Conservation (phyloP, 495 filamentous ascomycete genomes). For the Xylaria sp. region DNA sequence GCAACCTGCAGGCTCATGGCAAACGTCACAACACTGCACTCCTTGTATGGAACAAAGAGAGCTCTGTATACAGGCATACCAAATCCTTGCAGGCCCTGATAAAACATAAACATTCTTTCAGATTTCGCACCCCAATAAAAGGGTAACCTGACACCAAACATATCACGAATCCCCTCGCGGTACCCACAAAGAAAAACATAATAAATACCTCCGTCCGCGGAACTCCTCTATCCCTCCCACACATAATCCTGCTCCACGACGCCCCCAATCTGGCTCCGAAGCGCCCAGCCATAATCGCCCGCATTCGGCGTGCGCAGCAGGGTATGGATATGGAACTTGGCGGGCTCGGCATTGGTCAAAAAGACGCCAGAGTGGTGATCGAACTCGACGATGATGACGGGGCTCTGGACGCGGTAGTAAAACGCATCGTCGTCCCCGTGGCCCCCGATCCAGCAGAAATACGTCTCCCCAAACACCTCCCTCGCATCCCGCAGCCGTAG, state of each 20-base stretch:
- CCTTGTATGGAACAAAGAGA: too few relatives aligned
- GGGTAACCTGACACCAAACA: background rate
- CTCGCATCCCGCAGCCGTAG: constrained; percentile 60
- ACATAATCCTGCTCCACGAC: constrained; percentile 48
- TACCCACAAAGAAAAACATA: background rate
- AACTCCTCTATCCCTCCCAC: constrained; percentile 42
- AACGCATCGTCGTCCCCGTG: constrained; percentile 70
- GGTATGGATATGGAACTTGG: constrained; percentile 81
- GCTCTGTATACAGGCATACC: too few relatives aligned
- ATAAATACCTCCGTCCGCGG: background rate
- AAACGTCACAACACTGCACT: too few relatives aligned
- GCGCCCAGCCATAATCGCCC: constrained; percentile 72
- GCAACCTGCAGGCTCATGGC: too few relatives aligned
- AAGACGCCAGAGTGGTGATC: constrained; percentile 84
- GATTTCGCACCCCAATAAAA: background rate
- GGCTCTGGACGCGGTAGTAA: constrained; percentile 78
- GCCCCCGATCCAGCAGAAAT: constrained; percentile 78
- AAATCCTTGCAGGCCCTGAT: background rate
- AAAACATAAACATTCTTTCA: background rate
- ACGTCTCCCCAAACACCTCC: constrained; percentile 66
- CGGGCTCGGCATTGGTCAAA: constrained; percentile 72
- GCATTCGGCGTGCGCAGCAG: constrained; percentile 72
- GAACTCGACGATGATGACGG: constrained; percentile 75
- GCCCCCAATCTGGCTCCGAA: constrained; percentile 41
- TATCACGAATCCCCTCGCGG: background rate